Conservation (phyloP, 192 early-diverging fungal species). For the Entomortierella beljakovae region DNA sequence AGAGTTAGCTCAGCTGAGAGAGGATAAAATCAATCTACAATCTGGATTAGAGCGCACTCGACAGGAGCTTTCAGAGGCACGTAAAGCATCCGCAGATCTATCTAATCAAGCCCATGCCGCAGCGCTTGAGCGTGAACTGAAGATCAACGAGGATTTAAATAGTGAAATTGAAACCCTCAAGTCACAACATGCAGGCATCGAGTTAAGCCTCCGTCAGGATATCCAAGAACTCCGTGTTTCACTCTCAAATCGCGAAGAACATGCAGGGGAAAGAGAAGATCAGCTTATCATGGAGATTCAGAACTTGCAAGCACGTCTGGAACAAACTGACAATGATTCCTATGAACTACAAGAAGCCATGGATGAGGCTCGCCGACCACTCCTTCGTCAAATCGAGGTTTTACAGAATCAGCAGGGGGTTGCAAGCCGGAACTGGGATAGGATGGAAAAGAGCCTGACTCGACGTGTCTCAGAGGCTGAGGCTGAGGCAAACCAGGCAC, state of each 20-base stretch:
- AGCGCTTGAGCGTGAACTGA: constrained; percentile 60
- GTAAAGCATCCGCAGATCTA: constrained; percentile 33
- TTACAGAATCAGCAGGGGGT: constrained; percentile 56
- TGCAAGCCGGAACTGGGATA: constrained; percentile 57
- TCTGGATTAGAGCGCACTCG: constrained; percentile 32
- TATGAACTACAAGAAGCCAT: constrained; percentile 51
- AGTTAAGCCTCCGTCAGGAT: constrained; percentile 33
- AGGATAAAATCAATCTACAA: constrained; percentile 34
- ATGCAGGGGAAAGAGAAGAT: constrained; percentile 58
- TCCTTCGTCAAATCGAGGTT: constrained; percentile 59
- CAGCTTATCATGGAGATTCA: constrained; percentile 52
- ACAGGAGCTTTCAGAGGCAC: constrained; percentile 41
- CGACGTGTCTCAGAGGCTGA: constrained; percentile 41
- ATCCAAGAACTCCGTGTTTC: constrained; percentile 60
- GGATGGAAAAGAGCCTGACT: constrained; percentile 51
- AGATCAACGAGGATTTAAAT: constrained; percentile 57
- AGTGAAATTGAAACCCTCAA: constrained; percentile 43
- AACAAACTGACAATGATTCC: constrained; percentile 51
- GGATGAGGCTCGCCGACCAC: constrained; percentile 58
- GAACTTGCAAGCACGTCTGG: constrained; percentile 54
- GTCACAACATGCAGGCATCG: constrained; percentile 36
- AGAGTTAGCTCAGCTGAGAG: constrained; percentile 17
- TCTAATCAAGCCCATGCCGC: constrained; percentile 53
- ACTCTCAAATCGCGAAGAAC: constrained; percentile 55
- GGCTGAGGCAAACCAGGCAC: constrained; percentile 27